Evolutionary conservation across 1,139 yeast species (phyloP).

Genomic region (Wickerhamomyces sp.): DNA sequence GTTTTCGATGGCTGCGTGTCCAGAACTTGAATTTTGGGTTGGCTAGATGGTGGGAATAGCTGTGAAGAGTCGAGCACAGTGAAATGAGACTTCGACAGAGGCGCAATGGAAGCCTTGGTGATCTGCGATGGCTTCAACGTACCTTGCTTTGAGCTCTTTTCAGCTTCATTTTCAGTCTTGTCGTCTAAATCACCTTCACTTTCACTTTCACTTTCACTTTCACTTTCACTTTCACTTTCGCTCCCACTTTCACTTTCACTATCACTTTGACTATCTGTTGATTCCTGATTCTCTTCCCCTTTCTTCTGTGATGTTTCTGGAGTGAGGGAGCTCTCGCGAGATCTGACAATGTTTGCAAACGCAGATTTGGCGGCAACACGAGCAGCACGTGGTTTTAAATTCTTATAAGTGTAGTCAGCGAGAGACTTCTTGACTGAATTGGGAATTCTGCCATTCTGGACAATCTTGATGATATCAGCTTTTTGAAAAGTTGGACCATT

Average conservation of each 20-base stretch:
- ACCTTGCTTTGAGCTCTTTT: not conserved
- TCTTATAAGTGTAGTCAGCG: conserved; percentile 27
- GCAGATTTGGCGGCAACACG: conserved; percentile 13
- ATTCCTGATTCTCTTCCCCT: not conserved
- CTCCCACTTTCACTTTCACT: not conserved
- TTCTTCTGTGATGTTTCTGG: not conserved
- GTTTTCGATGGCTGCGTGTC: not conserved
- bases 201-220: not conserved
- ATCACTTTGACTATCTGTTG: not conserved
- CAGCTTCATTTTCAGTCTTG: not conserved
- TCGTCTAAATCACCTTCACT: not conserved
- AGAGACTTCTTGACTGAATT: conserved; percentile 28
- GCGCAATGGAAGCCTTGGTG: not conserved
- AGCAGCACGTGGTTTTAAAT: conserved; percentile 4
- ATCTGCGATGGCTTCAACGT: not conserved
- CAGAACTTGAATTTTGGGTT: not conserved
- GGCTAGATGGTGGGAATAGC: not conserved
- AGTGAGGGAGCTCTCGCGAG: not conserved
- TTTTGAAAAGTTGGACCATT: conserved; percentile 13
- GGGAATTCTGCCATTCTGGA: conserved; percentile 26
- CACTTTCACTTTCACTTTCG: not conserved
- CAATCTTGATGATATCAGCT: conserved; percentile 18
- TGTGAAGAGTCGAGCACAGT: not conserved
- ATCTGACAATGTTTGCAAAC: not conserved
- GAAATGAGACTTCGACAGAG: too few species aligned